phyloP scores from a whole-genome alignment of 768 basidiomycete genomes.

The Mycena epipterygia region DNA sequence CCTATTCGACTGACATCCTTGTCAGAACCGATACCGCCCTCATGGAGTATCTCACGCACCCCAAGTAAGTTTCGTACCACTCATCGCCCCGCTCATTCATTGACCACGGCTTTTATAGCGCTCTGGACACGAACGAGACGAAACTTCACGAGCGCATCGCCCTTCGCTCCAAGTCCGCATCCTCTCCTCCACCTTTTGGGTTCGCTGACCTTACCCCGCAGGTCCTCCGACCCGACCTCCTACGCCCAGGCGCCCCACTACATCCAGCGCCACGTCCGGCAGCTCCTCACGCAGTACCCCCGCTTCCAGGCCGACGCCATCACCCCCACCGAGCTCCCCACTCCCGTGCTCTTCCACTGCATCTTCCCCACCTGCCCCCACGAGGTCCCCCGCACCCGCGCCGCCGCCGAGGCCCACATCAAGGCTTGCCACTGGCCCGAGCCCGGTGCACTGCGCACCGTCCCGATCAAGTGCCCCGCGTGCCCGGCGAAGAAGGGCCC shows the following conservation, averaged over 20 bases:
- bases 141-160: background rate
- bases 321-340: constrained; percentile 2
- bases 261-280: constrained; percentile 3
- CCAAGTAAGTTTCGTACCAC: background rate
- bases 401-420: background rate
- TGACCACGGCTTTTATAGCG: background rate
- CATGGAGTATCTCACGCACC: background rate
- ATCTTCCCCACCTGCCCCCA: background rate
- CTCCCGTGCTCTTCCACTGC: background rate
- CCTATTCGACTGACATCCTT: background rate
- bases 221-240: background rate
- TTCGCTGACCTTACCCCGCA: background rate
- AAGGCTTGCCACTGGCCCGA: background rate
- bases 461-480: background rate
- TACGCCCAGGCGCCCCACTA: background rate
- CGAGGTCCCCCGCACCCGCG: background rate
- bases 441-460: background rate
- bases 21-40: background rate
- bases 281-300: background rate
- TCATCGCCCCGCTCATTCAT: background rate
- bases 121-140: too few relatives aligned
- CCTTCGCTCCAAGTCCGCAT: constrained; percentile 3
- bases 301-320: constrained; percentile 5
- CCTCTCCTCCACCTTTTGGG: background rate
- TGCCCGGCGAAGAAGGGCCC: background rate